Evolutionary conservation across 768 basidiomycete species (phyloP).

Genomic region (Leccinum boreale): DNA sequence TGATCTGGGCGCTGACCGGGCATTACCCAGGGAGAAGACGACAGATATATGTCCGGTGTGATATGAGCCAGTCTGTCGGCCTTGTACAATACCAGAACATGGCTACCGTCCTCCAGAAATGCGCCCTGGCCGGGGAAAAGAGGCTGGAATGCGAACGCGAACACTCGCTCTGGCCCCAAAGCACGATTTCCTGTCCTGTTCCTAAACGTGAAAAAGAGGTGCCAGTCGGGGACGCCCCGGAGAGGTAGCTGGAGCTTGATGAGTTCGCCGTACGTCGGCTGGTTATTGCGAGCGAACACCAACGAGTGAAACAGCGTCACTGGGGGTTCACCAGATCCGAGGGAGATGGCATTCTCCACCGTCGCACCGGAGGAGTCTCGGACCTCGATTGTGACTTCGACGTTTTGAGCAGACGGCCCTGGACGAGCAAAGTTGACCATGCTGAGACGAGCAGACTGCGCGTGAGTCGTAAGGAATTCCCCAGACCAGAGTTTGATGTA

Average conservation of each 20-base stretch:
- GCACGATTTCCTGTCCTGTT: slow-evolving; percentile 59
- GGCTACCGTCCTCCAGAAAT: slow-evolving; percentile 88
- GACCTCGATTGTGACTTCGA: slow-evolving; percentile 91
- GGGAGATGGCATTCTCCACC: slow-evolving; percentile 70
- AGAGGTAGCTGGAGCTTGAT: slow-evolving; percentile 80
- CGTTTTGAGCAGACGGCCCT: slow-evolving; percentile 48
- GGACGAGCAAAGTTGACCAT: slow-evolving; percentile 61
- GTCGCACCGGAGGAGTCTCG: slow-evolving; percentile 64
- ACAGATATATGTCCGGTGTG: slow-evolving; percentile 67
- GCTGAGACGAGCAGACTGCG: slow-evolving; percentile 51
- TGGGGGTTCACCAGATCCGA: slow-evolving; percentile 82
- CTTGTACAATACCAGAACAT: slow-evolving; percentile 78
- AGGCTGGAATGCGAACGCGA: slow-evolving; percentile 91
- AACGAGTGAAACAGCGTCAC: slow-evolving; percentile 84
- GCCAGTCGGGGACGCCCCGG: slow-evolving; percentile 71
- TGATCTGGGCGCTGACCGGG: slow-evolving; percentile 61
- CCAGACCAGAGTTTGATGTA: slow-evolving; percentile 97
- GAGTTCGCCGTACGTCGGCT: slow-evolving; percentile 91
- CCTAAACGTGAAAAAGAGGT: slow-evolving; percentile 92
- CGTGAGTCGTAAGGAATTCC: slow-evolving; percentile 65
- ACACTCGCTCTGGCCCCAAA: slow-evolving; percentile 62
- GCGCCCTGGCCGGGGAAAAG: slow-evolving; percentile 73
- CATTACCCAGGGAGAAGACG: slow-evolving; percentile 58
- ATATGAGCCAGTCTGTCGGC: slow-evolving; percentile 69
- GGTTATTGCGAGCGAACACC: slow-evolving; percentile 83